Evolutionary conservation across 2,329 filamentous ascomycete genomes (phyloP).

Genomic region (Pseudogymnoascus sp.): DNA sequence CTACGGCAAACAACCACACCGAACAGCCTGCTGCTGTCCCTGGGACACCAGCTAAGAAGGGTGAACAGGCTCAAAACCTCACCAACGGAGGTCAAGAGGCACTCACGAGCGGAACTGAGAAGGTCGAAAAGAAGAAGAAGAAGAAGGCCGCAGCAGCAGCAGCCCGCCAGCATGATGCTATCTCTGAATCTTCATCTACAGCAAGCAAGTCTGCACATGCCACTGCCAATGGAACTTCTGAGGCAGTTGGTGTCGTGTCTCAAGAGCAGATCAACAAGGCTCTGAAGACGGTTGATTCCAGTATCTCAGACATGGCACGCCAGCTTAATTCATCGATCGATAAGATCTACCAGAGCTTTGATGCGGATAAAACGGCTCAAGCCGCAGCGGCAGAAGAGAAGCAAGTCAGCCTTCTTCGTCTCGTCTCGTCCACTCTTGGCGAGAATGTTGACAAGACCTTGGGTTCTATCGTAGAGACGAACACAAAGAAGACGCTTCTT

Average conservation of each 20-base stretch:
- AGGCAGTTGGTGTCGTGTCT: constrained; percentile 14
- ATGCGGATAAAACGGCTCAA: constrained; percentile 59
- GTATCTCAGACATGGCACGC: constrained; percentile 40
- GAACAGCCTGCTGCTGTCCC: constrained; percentile 16
- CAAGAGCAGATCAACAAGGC: constrained; percentile 35
- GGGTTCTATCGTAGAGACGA: constrained; percentile 48
- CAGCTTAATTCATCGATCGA: constrained; percentile 50
- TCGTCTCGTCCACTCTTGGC: constrained; percentile 60
- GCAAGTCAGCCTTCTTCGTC: constrained; percentile 59
- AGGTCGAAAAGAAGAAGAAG: constrained; percentile 59
- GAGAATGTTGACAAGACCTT: constrained; percentile 53
- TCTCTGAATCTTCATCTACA: constrained; percentile 11
- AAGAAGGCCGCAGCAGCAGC: constrained; percentile 50
- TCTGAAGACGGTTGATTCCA: constrained; percentile 40
- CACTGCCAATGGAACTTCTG: constrained; percentile 14
- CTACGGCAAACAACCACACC: constrained; percentile 18
- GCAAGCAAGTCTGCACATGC: constrained; percentile 17
- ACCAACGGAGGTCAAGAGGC: constrained; percentile 22
- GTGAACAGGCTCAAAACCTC: constrained; percentile 20
- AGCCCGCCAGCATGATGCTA: not conserved
- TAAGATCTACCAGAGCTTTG: constrained; percentile 54
- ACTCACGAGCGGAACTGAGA: constrained; percentile 37
- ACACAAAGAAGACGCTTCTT: constrained; percentile 63
- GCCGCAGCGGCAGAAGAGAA: constrained; percentile 56
- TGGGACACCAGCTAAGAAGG: constrained; percentile 31